Conservation (phyloP, 139 green algal species). For the Volvox africanus region DNA sequence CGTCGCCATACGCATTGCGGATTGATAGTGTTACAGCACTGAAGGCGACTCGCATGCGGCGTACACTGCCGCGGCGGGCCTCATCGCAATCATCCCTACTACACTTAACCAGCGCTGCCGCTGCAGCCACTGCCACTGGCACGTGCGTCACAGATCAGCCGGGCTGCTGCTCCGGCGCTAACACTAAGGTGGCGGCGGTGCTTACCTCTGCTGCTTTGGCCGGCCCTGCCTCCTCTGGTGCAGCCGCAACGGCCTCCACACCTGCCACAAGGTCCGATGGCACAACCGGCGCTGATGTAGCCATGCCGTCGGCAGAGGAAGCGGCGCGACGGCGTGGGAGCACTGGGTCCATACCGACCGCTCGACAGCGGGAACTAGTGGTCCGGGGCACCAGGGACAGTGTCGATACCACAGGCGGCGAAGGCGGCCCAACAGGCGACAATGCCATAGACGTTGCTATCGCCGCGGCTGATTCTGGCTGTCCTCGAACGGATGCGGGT, state of each 20-base stretch:
- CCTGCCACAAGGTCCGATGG: not conserved
- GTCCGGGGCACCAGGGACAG: no score
- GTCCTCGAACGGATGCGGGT: no score
- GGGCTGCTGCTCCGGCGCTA: not conserved
- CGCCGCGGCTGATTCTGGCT: not conserved
- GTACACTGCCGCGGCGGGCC: not conserved
- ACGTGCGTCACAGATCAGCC: not conserved
- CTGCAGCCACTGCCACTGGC: not conserved
- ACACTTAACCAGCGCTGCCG: not conserved
- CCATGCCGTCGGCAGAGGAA: not conserved
- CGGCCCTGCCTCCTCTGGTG: not conserved
- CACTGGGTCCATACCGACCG: not conserved
- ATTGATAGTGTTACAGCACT: conserved; percentile 37
- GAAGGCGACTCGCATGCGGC: not conserved
- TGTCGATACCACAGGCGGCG: no score
- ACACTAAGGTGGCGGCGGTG: not conserved
- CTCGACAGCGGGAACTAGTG: not conserved
- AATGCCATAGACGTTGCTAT: conserved; percentile 37
- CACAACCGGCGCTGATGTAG: not conserved
- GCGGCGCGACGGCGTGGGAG: not conserved
- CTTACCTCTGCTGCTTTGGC: not conserved
- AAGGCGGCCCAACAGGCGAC: not conserved
- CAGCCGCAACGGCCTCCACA: not conserved
- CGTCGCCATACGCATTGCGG: conserved; percentile 40
- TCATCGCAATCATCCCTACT: not conserved